Conservation (phyloP, 2,329 filamentous ascomycete genomes). For the Colletotrichum karsti region DNA sequence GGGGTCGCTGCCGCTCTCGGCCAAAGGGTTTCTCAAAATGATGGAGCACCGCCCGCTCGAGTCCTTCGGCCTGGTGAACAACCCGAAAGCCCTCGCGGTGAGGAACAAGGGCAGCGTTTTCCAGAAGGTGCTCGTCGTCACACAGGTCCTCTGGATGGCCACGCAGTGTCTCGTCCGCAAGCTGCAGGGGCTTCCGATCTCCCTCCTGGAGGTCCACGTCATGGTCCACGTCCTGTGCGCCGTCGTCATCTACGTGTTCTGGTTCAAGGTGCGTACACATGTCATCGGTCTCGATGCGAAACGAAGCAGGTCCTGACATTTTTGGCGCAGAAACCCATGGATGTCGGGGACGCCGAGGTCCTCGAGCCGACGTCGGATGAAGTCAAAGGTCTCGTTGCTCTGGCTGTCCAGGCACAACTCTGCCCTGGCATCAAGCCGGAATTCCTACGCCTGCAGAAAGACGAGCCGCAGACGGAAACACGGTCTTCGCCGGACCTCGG, state of each 20-base stretch:
- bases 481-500: too few species aligned
- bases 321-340: too few species aligned
- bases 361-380: too few species aligned
- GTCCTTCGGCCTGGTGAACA: neutral
- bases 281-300: too few species aligned
- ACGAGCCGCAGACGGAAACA: too few species aligned
- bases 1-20: neutral
- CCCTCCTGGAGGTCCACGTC: slow-evolving; percentile 39
- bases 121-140: slow-evolving; percentile 37
- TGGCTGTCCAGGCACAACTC: too few species aligned
- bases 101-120: slow-evolving; percentile 39
- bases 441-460: too few species aligned
- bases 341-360: too few species aligned
- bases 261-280: neutral
- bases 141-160: slow-evolving; percentile 43
- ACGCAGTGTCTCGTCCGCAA: slow-evolving; percentile 38
- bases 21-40: neutral
- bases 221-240: slow-evolving; percentile 37
- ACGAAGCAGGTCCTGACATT: too few species aligned
- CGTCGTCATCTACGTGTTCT: neutral
- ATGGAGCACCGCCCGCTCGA: neutral
- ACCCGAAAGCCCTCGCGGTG: slow-evolving; percentile 22
- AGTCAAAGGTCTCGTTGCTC: too few species aligned
- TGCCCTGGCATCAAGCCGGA: too few species aligned
- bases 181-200: slow-evolving; percentile 36